Evolutionary conservation across 2,329 filamentous ascomycete species (phyloP).

Genomic region (Aspergillus bombycis): DNA sequence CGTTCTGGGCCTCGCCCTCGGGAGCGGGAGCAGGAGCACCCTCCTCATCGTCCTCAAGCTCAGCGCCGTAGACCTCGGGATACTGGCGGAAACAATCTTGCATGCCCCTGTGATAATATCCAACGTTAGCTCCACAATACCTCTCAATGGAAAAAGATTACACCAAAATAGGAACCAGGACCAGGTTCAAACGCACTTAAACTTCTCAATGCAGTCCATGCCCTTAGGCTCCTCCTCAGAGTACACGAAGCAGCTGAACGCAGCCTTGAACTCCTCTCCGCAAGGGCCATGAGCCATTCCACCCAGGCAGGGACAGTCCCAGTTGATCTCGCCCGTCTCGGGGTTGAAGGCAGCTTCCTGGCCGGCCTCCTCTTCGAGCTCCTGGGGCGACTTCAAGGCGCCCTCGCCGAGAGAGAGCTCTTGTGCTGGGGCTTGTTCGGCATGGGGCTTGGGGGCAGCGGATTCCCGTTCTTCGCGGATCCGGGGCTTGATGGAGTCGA

Average conservation of each 20-base stretch:
- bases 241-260: constrained; percentile 98
- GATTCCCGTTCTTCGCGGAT: constrained; percentile 35
- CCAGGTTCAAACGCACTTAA: constrained; percentile 69
- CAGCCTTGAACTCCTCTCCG: constrained; percentile 90
- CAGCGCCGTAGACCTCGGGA: constrained; percentile 89
- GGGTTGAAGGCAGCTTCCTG: constrained; percentile 96
- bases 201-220: constrained; percentile 96
- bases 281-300: constrained; percentile 97
- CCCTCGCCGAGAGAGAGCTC: constrained; percentile 18
- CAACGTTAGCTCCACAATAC: constrained; percentile 31
- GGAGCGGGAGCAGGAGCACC: constrained; percentile 32
- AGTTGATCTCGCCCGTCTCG: constrained; percentile 99
- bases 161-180: background rate
- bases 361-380: constrained; percentile 76
- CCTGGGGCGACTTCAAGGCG: constrained; percentile 49
- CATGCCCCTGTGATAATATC: constrained; percentile 71
- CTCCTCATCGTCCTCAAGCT: constrained; percentile 75
- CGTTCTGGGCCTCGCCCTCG: constrained; percentile 9
- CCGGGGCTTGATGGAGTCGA: constrained; percentile 69
- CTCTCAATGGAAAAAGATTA: background rate
- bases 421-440: constrained; percentile 14
- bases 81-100: constrained; percentile 94
- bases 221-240: constrained; percentile 94
- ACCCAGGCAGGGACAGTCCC: constrained; percentile 96
- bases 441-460: constrained; percentile 15